Conservation (phyloP, 192 early-diverging fungal genomes). For the Umbelopsis ramanniana region DNA sequence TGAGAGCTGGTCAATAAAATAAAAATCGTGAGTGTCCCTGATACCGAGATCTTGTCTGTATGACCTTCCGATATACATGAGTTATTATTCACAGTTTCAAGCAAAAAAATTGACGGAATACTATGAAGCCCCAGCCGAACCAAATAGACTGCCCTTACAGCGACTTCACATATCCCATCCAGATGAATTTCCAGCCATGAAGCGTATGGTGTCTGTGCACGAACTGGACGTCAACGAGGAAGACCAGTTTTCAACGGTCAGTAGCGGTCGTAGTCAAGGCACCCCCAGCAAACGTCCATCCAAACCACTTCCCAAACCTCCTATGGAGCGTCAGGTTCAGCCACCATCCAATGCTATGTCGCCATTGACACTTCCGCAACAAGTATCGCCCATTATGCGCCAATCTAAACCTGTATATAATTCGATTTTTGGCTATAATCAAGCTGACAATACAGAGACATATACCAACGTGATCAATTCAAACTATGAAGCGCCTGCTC, state of each 20-base stretch:
- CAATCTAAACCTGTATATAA: slow-evolving; percentile 18
- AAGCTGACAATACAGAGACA: not conserved
- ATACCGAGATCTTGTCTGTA: not conserved
- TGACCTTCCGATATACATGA: slow-evolving; percentile 11
- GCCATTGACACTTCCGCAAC: not conserved
- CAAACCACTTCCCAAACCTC: not conserved
- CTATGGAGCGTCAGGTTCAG: not conserved
- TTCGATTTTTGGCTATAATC: not conserved
- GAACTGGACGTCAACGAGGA: not conserved
- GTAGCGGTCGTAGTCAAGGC: not conserved
- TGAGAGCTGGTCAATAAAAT: not conserved
- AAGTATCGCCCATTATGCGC: not conserved
- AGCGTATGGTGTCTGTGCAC: slow-evolving; percentile 22
- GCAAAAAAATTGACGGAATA: slow-evolving; percentile 15
- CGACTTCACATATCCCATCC: slow-evolving; percentile 12
- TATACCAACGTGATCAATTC: not conserved
- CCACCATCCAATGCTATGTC: not conserved
- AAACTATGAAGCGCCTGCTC: not conserved
- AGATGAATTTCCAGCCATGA: slow-evolving; percentile 5
- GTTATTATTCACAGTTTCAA: not conserved
- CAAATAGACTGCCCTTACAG: not conserved
- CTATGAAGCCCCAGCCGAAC: not conserved
- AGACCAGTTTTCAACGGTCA: not conserved
- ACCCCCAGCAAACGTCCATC: not conserved
- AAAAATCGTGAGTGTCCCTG: not conserved